Base-by-base conservation (phyloP, 148 eudicot species). In the Chenopodium formosanum region DNA sequence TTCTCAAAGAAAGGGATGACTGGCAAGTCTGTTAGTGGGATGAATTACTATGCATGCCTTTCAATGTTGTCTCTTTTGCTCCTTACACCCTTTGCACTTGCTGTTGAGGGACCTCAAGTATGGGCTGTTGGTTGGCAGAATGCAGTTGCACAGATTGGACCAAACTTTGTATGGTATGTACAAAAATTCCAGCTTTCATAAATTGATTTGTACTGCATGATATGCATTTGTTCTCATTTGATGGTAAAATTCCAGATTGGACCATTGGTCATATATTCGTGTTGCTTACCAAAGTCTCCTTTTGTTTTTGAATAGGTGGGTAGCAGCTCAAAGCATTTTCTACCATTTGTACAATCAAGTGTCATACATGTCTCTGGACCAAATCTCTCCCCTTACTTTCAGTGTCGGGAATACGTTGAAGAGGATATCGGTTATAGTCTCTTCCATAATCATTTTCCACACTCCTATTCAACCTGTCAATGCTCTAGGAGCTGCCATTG, bases 371-470 rank as follows among this genome's bases (percentile, higher is more conserved):
- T 91, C 94, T 4, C 80, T 91, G 65, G 92, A 91, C 69, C 90
- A 91, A 83, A 91, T 91, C 66, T 90, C 94, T 65, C 94, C 94
- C 17, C 80, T 91, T 85, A 91, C 94, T 63, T 91, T 91, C 83
- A 91, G 94, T 80, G 81, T 91, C 68, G 94, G 94, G 22, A 91
- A 91, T 81, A 91, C 94, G 20, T 90, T 91, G 92, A 91, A 91
- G 85, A 85, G 94, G 74, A 90, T 91, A 77, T 88, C 92, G 0
- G 92, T 91, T 66, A 91, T 91, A 27, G 91, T 91, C 63, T 84
- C 94, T 27, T 91, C 94, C 37, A 91, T 91, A 47, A 91, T 91
- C 85, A 91, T 91, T 32, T 91, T 91, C 89, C 86, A 84, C 82
- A 91, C 89, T 1, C 94, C 94, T 1, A 78, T 91, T 58, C 91